A percentile compares a stretch with the other conserved stretches of the same genome.
Evolutionary conservation across 495 filamentous ascomycete genomes (phyloP).

Genomic region (Letharia lupina): DNA sequence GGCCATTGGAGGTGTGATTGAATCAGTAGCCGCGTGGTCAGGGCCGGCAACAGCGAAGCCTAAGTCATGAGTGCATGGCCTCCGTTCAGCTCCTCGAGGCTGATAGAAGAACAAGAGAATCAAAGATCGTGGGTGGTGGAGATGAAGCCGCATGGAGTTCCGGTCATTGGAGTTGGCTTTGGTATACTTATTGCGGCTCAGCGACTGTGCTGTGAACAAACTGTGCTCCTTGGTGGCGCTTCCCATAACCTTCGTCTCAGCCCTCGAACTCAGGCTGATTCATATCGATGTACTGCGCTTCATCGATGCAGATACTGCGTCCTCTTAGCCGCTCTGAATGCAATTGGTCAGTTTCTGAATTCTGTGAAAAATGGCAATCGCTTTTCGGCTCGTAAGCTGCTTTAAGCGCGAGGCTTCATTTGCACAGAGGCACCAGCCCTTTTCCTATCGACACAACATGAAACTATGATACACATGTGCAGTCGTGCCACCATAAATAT

Average conservation of each 20-base stretch:
- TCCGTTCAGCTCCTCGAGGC: conserved; percentile 3
- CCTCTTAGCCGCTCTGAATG: background rate
- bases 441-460: conserved; percentile 2
- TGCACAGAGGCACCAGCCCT: background rate
- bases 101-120: background rate
- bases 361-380: background rate
- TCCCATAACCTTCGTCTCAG: background rate
- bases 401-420: background rate
- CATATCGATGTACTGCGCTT: background rate
- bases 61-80: background rate
- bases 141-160: background rate
- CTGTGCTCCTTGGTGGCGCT: background rate
- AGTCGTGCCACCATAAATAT: background rate
- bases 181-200: background rate
- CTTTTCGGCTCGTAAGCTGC: background rate
- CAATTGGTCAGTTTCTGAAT: background rate
- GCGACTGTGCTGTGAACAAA: conserved; percentile 1
- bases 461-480: conserved; percentile 14
- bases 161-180: background rate
- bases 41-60: conserved; percentile 5
- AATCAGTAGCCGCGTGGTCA: conserved; percentile 8
- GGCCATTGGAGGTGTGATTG: conserved; percentile 1
- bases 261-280: background rate
- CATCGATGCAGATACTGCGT: background rate
- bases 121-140: background rate